Percentiles rank a stretch among this genome's conserved stretches.
Evolutionary conservation across 441 rosid genomes (phyloP).

Genomic region (Populus trichocarpa): DNA sequence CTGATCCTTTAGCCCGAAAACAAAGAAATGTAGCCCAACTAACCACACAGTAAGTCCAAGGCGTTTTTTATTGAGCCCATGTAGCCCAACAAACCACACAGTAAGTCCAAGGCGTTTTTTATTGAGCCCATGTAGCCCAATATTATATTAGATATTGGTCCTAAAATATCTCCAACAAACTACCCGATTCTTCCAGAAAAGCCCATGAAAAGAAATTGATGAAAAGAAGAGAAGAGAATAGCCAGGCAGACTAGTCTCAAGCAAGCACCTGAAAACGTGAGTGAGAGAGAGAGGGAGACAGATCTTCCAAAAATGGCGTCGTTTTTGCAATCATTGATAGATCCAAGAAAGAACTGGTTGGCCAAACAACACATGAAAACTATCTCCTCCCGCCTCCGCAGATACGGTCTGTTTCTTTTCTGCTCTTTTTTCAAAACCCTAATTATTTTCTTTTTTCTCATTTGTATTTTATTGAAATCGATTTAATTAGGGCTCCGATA

Average conservation of each 20-base stretch:
- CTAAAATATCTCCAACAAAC: no score
- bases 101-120: no score
- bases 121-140: no score
- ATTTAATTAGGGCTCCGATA: constrained; percentile 62
- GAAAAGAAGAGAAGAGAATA: background rate
- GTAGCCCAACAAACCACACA: no score
- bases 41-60: no score
- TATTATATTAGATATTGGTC: no score
- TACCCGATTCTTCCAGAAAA: background rate
- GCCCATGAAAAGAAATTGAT: background rate
- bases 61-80: no score
- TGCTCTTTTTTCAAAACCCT: constrained; percentile 17
- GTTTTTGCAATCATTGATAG: constrained; percentile 42
- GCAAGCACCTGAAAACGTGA: background rate
- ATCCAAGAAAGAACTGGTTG: constrained; percentile 78
- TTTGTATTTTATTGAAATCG: background rate
- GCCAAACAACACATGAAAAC: constrained; percentile 80
- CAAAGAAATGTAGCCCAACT: no score
- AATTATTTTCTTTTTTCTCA: constrained; percentile 1
- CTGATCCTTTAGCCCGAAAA: no score
- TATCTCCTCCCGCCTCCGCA: constrained; percentile 61
- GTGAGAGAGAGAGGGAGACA: background rate
- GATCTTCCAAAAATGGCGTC: constrained; percentile 39
- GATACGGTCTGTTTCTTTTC: constrained; percentile 43
- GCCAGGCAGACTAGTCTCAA: background rate